These are phyloP conservation scores for Hyphopichia khmerensis DNA, from an alignment of 1,139 yeast genomes.

Conservation along the genomic window DNA sequence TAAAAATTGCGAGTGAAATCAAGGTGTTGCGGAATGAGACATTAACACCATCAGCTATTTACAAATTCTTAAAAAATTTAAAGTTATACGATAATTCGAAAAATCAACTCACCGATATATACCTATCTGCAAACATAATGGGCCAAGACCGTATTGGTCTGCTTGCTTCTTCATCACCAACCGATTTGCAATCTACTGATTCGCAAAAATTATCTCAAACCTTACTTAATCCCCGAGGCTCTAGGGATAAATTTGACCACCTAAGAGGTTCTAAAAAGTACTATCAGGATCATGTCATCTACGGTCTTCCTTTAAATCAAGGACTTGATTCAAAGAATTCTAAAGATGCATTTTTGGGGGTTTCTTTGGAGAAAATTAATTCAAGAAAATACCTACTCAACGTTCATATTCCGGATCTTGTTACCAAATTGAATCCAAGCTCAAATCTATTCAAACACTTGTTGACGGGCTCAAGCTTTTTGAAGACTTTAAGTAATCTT, in stretches of 20 bases:
- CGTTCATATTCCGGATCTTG: constrained; percentile 47
- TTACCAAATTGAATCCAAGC: constrained; percentile 30
- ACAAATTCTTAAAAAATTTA: constrained; percentile 17
- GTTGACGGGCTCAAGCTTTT: constrained; percentile 9
- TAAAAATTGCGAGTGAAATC: constrained; percentile 8
- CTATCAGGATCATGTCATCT: constrained; percentile 28
- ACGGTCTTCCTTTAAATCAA: constrained; percentile 23
- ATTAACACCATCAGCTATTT: constrained; percentile 15
- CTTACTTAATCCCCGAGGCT: constrained; percentile 1
- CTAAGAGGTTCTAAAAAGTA: constrained; percentile 17
- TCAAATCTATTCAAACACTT: constrained; percentile 19
- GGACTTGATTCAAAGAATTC: background rate
- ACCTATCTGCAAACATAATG: constrained; percentile 27
- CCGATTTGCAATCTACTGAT: constrained; percentile 17
- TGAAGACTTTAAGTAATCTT: constrained; percentile 10
- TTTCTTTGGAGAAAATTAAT: constrained; percentile 35
- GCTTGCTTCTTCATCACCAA: constrained; percentile 17
- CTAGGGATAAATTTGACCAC: constrained; percentile 28
- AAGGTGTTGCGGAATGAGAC: constrained; percentile 6
- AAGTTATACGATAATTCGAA: constrained; percentile 24
- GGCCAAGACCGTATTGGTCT: constrained; percentile 21
- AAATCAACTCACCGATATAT: constrained; percentile 26
- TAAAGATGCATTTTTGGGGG: constrained; percentile 16
- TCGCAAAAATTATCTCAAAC: constrained; percentile 6
- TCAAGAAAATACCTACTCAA: constrained; percentile 31